Evolutionary conservation across 495 filamentous ascomycete species (phyloP).

Genomic region (Astrothelium subdiscretum): DNA sequence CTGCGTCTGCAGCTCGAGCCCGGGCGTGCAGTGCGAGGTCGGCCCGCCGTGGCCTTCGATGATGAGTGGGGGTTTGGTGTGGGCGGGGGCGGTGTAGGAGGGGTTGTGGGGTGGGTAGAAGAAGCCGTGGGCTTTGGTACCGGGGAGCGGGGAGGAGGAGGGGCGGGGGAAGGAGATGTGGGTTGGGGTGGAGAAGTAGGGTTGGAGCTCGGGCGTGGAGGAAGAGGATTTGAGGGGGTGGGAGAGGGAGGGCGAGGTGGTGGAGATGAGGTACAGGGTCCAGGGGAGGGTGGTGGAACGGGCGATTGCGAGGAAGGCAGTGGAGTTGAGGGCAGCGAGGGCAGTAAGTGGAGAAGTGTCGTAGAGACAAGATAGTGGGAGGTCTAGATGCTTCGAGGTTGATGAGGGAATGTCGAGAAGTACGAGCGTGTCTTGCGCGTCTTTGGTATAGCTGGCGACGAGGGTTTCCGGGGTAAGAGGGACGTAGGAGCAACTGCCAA

Average conservation of each 20-base stretch:
- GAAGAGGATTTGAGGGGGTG: constrained; percentile 5
- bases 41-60: constrained; percentile 39
- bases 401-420: constrained; percentile 19
- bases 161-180: not conserved
- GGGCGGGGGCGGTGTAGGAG: not conserved
- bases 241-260: not conserved
- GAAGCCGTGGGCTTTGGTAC: constrained; percentile 30
- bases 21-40: constrained; percentile 28
- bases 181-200: not conserved
- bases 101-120: constrained; percentile 37
- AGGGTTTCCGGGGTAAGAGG: constrained; percentile 29
- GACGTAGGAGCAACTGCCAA: constrained; percentile 33
- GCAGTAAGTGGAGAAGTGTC: constrained; percentile 13
- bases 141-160: constrained; percentile 21
- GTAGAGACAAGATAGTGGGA: not conserved
- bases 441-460: constrained; percentile 22
- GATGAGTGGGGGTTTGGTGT: constrained; percentile 35
- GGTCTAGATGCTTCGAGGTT: constrained; percentile 14
- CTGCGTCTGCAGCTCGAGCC: constrained; percentile 30
- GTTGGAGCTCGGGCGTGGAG: not conserved
- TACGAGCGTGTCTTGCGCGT: constrained; percentile 19
- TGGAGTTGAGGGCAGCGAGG: constrained; percentile 12
- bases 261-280: constrained; percentile 1
- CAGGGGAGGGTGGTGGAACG: not conserved
- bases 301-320: constrained; percentile 20